Percentiles rank a stretch among this genome's conserved stretches.
phyloP scores from a whole-genome alignment of 208 protist genomes.

The Acanthamoeba divionensis region DNA sequence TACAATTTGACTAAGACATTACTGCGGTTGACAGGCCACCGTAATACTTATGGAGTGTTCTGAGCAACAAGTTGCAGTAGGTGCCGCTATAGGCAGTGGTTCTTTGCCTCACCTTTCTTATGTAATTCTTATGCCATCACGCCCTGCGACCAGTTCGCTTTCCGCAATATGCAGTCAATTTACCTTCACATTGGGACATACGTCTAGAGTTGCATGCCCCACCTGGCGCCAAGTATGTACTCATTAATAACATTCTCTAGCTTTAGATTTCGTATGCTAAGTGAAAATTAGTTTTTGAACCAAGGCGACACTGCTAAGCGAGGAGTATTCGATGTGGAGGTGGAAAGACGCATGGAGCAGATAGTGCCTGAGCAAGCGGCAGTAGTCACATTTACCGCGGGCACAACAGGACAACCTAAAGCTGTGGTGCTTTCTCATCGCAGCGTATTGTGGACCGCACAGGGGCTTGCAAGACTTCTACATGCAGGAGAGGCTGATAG shows the following conservation, averaged over 20 bases:
- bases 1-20: background rate
- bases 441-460: background rate
- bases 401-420: background rate
- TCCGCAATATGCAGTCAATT: no score
- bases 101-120: no score
- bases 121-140: no score
- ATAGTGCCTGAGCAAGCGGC: no score
- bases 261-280: background rate
- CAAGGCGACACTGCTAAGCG: background rate
- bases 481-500: background rate
- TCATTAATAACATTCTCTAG: background rate
- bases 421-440: constrained; percentile 7
- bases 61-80: background rate
- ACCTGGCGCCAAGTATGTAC: background rate
- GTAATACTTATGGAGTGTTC: background rate
- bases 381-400: no score
- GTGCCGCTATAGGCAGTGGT: no score
- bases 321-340: background rate
- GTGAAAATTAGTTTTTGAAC: background rate
- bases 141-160: no score
- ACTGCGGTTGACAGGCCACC: background rate
- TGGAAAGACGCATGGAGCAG: background rate
- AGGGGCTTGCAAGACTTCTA: background rate
- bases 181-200: no score
- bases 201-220: no score